Base-by-base conservation (phyloP, 352 stramenopile species). In the Phytophthora palmivora region DNA sequence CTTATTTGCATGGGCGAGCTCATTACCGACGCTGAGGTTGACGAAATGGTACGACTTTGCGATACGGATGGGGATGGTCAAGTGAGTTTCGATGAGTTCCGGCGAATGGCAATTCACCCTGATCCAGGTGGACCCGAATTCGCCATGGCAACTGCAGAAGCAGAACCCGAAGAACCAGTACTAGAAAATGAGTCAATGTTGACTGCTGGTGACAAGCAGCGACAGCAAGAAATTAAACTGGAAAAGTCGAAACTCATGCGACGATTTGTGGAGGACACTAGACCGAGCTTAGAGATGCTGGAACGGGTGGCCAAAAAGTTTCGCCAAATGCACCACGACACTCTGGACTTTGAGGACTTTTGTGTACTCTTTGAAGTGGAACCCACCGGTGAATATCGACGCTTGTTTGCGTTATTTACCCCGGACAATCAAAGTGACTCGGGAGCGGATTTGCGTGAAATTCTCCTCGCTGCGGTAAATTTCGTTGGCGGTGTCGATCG, bases 1-100 rank as follows among this genome's bases (percentile, higher is more conserved):
- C 74, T 98, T 1, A 93, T 98, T 33, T 98, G 94, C 65, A 98
- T 98, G 94, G 95, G 95, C 24, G 94, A 98, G 67, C 84, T 98
- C 39, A 94, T 98, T 51, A 98, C 94, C 6, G 94, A 98, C 58
- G 94, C 97, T 48, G 95, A 98, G 51, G 77, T 97, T 9, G 87
- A 97, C 53, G 84, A 91, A 72, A 98, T 98, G 94, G 89, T 98
- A 45, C 77, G 80, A 37, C 88, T 98, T 59, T 92, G 97, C 28
- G 95, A 98, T 69, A 72, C 67, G 3, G 94, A 98, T 67, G 94
- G 93, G 32, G 95, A 98, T 57, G 92, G 93, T 10, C 92, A 98
- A 61, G 88, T 96, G 21, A 96, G 81, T 39, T 98, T 94, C 55
- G 86, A 95, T 12, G 94, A 98, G 63, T 98, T 98, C 55, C 72